Conservation (phyloP, 140 eudicot genomes). For the Ambrosia hybrid region DNA sequence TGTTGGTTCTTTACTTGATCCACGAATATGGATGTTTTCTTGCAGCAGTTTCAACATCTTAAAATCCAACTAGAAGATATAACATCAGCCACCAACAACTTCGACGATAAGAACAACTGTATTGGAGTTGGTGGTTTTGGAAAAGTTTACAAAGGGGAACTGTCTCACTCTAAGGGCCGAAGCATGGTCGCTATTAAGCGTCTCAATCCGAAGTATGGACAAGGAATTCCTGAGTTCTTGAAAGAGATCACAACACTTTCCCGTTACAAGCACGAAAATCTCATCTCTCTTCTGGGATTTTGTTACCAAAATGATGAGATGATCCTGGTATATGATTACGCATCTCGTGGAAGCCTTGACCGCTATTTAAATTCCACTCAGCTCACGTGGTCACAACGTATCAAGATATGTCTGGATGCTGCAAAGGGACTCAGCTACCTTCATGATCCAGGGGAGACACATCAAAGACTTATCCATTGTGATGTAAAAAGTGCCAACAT, state of each 20-base stretch:
- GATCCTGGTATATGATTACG: slow-evolving; percentile 17
- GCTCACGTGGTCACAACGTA: slow-evolving; percentile 19
- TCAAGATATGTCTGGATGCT: slow-evolving; percentile 20
- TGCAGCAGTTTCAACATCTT: background rate
- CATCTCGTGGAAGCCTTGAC: slow-evolving; percentile 25
- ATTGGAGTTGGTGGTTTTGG: slow-evolving; percentile 30
- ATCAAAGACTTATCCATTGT: slow-evolving; percentile 18
- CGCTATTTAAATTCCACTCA: background rate
- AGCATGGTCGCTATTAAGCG: slow-evolving; percentile 21
- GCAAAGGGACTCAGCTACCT: slow-evolving; percentile 23
- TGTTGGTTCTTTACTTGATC: too few relatives aligned
- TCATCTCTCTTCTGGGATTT: slow-evolving; percentile 25
- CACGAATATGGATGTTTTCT: too few relatives aligned
- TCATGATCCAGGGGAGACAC: slow-evolving; percentile 16
- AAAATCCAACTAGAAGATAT: too few relatives aligned
- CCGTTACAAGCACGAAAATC: slow-evolving; percentile 15
- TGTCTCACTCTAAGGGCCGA: background rate
- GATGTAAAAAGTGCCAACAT: slow-evolving; percentile 25
- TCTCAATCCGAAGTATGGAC: background rate
- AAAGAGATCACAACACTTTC: slow-evolving; percentile 17
- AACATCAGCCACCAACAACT: too few relatives aligned
- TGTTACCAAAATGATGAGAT: slow-evolving; percentile 3
- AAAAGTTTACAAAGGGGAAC: slow-evolving; percentile 11
- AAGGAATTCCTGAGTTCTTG: background rate
- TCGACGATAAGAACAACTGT: background rate